phyloP scores from a whole-genome alignment of 1,284 basidiomycete species.

The Tetrapyrgos nigripes region DNA sequence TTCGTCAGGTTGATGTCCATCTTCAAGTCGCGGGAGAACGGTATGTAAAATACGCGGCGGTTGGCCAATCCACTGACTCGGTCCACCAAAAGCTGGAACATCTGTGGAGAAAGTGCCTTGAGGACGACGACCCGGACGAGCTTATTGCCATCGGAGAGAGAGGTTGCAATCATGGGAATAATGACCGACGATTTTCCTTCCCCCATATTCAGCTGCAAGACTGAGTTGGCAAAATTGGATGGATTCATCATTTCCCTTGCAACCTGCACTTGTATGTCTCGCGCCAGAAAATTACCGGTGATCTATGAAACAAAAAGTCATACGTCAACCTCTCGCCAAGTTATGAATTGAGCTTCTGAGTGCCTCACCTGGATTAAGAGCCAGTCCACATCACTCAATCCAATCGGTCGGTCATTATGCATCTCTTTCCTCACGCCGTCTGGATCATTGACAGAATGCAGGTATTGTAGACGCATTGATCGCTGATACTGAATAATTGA shows the following conservation, averaged over 20 bases:
- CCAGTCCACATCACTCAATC: slow-evolving; percentile 39
- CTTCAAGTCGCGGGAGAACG: slow-evolving; percentile 50
- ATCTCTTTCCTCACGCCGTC: background rate
- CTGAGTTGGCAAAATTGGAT: slow-evolving; percentile 36
- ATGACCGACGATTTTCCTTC: slow-evolving; percentile 66
- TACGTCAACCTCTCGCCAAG: background rate
- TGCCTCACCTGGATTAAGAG: slow-evolving; percentile 35
- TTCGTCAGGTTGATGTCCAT: slow-evolving; percentile 25
- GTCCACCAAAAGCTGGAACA: slow-evolving; percentile 54
- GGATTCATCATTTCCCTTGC: slow-evolving; percentile 58
- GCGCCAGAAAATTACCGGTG: slow-evolving; percentile 47
- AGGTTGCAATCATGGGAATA: slow-evolving; percentile 46
- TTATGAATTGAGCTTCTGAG: background rate
- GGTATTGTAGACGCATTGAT: slow-evolving; percentile 33
- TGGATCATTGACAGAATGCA: slow-evolving; percentile 1
- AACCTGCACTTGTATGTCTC: slow-evolving; percentile 46
- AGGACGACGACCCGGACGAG: slow-evolving; percentile 55
- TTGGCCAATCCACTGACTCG: slow-evolving; percentile 50
- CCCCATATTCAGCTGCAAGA: slow-evolving; percentile 64
- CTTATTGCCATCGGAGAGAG: slow-evolving; percentile 47
- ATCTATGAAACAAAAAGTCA: slow-evolving; percentile 37
- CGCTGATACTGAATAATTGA: slow-evolving; percentile 9
- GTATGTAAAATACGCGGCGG: slow-evolving; percentile 53
- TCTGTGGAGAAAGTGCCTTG: slow-evolving; percentile 48
- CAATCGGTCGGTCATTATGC: background rate